phyloP scores from a whole-genome alignment of 2,329 filamentous ascomycete genomes.

The Phialophora tarda region DNA sequence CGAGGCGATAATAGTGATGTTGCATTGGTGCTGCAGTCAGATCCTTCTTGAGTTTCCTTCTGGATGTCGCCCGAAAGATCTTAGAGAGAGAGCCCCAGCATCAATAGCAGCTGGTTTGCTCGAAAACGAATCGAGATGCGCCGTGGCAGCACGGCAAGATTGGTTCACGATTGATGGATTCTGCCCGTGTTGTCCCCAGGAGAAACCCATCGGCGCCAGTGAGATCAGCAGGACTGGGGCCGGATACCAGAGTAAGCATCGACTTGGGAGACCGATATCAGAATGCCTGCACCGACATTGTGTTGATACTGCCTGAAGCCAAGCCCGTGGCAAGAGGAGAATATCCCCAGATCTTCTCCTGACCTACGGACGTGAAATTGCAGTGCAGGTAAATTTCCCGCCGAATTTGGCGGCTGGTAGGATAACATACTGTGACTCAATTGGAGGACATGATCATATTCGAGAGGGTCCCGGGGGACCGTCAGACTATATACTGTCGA shows the following conservation, averaged over 20 bases:
- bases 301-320: not conserved
- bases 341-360: not conserved
- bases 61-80: not conserved
- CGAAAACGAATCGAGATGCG: not conserved
- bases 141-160: not conserved
- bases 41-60: not conserved
- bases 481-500: too few species aligned
- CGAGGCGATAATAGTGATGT: conserved; percentile 7
- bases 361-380: not conserved
- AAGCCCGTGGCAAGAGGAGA: not conserved
- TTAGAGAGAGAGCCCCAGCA: too few species aligned
- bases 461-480: too few species aligned
- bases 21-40: conserved; percentile 5
- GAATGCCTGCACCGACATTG: not conserved
- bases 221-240: not conserved
- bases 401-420: not conserved
- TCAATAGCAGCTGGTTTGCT: not conserved
- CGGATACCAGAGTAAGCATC: not conserved
- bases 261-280: not conserved
- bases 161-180: not conserved
- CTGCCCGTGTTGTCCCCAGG: not conserved
- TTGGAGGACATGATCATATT: too few species aligned
- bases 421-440: too few species aligned
- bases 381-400: not conserved
- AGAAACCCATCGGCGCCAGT: not conserved